Percentiles rank a stretch among this genome's conserved stretches.
These are phyloP conservation scores for Penicillium macrosclerotiorum DNA, from an alignment of 495 filamentous ascomycete genomes.

Conservation along the genomic window DNA sequence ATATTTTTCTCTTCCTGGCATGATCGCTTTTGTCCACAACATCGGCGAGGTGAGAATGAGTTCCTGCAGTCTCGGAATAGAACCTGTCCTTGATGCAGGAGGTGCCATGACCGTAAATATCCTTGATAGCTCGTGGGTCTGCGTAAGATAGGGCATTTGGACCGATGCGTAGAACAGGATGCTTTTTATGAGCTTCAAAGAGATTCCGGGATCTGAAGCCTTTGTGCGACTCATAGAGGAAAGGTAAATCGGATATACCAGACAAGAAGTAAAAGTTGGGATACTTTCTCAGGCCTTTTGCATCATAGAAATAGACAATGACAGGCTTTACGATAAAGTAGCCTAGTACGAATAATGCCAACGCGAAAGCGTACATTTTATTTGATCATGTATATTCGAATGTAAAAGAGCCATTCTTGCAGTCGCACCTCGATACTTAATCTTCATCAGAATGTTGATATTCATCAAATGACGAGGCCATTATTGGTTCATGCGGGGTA, in stretches of 20 bases:
- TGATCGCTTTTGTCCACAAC: constrained; percentile 39
- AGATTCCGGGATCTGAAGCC: constrained; percentile 29
- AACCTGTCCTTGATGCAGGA: constrained; percentile 42
- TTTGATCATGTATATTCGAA: no score
- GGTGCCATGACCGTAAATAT: constrained; percentile 52
- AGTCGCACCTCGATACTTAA: no score
- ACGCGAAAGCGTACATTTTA: constrained; percentile 2
- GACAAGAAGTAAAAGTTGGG: constrained; percentile 32
- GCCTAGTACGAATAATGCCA: constrained; percentile 9
- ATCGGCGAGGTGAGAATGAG: constrained; percentile 39
- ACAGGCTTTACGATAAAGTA: constrained; percentile 33
- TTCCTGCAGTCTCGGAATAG: constrained; percentile 35
- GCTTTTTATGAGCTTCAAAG: constrained; percentile 34
- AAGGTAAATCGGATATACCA: constrained; percentile 37
- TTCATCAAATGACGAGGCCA: no score
- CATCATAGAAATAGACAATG: constrained; percentile 34
- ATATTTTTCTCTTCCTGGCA: constrained; percentile 37
- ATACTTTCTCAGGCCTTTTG: constrained; percentile 42
- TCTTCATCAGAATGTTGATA: no score
- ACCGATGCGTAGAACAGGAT: constrained; percentile 44
- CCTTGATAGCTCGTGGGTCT: constrained; percentile 39
- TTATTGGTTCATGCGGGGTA: no score
- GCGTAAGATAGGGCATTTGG: constrained; percentile 47
- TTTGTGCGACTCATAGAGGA: constrained; percentile 29
- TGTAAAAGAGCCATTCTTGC: no score